phyloP scores from a whole-genome alignment of 345 rosid species.

The Microthlaspi erraticum region DNA sequence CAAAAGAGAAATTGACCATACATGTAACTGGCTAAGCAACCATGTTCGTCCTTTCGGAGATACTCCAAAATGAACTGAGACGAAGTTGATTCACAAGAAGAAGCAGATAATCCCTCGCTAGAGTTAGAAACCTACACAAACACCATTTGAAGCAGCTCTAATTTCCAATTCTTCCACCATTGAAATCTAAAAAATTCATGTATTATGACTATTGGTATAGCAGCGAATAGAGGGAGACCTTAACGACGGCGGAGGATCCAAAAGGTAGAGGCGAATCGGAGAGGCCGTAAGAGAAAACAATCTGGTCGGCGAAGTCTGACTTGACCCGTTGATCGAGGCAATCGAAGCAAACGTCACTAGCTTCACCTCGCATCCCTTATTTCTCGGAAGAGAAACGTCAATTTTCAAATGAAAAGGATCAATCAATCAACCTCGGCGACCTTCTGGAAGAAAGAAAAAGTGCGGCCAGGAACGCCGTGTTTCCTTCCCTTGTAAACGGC shows the following conservation, averaged over 20 bases:
- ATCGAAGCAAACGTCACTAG: conserved; percentile 53
- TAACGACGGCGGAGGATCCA: conserved; percentile 76
- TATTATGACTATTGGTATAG: not conserved
- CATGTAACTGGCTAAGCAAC: conserved; percentile 67
- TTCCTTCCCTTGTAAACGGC: conserved; percentile 2
- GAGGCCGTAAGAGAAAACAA: conserved; percentile 65
- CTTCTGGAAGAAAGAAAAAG: not conserved
- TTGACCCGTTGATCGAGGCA: conserved; percentile 74
- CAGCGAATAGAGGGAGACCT: conserved; percentile 47
- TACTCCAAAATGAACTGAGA: conserved; percentile 66
- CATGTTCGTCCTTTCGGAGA: conserved; percentile 45
- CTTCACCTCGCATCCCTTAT: conserved; percentile 34
- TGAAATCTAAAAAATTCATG: not conserved
- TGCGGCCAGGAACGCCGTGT: conserved; percentile 27
- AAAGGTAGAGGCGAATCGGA: conserved; percentile 75
- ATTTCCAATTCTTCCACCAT: conserved; percentile 10
- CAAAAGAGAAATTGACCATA: conserved; percentile 44
- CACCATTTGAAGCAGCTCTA: conserved; percentile 21
- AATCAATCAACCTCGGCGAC: conserved; percentile 9
- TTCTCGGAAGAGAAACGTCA: conserved; percentile 29
- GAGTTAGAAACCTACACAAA: conserved; percentile 53
- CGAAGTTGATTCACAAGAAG: conserved; percentile 32
- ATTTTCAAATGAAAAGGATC: not conserved
- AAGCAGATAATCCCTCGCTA: conserved; percentile 52
- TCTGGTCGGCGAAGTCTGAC: conserved; percentile 69